A percentile compares a stretch with the other conserved stretches of the same genome.
phyloP scores from a whole-genome alignment of 2,329 filamentous ascomycete genomes.

The Pestalotiopsis sp. region DNA sequence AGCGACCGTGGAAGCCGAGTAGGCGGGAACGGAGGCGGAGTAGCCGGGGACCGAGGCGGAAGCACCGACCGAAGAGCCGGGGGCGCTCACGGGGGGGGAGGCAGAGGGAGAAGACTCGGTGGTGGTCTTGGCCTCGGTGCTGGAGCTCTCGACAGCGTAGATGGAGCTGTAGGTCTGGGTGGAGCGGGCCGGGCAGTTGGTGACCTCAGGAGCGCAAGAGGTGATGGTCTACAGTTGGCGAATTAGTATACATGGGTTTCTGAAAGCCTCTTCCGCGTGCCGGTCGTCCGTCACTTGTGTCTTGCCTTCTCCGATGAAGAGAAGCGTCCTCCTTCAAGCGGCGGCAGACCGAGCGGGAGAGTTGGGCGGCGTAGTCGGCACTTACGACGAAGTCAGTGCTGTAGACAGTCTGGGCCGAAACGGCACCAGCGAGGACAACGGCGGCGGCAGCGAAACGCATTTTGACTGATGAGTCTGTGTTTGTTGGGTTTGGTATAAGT shows the following conservation, averaged over 20 bases:
- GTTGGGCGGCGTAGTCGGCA: neutral
- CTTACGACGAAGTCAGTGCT: conserved; percentile 47
- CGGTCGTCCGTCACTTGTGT: neutral
- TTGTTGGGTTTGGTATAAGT: conserved; percentile 26
- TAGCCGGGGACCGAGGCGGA: neutral
- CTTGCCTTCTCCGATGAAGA: neutral
- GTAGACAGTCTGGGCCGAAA: conserved; percentile 52
- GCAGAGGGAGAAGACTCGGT: conserved; percentile 19
- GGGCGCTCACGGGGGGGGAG: conserved; percentile 13
- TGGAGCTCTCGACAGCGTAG: conserved; percentile 31
- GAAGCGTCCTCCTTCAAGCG: neutral
- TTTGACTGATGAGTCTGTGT: conserved; percentile 43
- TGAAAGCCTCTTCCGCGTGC: neutral
- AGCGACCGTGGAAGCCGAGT: conserved; percentile 8
- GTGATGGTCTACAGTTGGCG: conserved; percentile 59
- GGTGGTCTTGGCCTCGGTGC: conserved; percentile 1
- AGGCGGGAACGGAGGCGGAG: conserved; percentile 6
- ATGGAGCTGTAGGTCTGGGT: conserved; percentile 43
- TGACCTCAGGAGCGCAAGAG: conserved; percentile 60
- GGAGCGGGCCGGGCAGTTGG: conserved; percentile 58
- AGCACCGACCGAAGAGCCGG: conserved; percentile 2
- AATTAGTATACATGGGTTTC: conserved; percentile 54
- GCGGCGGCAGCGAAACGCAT: conserved; percentile 63
- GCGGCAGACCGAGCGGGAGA: neutral
- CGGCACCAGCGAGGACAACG: conserved; percentile 50